phyloP scores from a whole-genome alignment of 129 eudicot species.

The Smallanthus sonchifolius region DNA sequence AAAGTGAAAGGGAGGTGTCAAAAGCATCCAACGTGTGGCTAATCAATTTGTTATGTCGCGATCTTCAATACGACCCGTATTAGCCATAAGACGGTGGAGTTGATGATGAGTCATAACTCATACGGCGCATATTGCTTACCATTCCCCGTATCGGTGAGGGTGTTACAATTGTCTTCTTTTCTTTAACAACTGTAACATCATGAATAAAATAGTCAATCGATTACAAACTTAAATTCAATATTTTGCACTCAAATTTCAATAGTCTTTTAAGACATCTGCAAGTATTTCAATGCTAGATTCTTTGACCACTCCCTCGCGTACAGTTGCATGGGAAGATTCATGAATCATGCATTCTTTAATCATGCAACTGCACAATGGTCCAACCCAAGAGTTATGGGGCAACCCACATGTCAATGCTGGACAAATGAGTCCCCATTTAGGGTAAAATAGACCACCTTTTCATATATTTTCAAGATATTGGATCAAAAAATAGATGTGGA shows the following conservation, averaged over 20 bases:
- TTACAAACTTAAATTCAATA: neutral
- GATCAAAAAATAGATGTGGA: slow-evolving; percentile 19
- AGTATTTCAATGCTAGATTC: slow-evolving; percentile 16
- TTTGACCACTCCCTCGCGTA: slow-evolving; percentile 17
- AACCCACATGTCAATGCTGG: slow-evolving; percentile 21
- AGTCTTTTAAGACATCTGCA: neutral
- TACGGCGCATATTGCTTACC: too few relatives aligned
- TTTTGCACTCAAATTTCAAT: neutral
- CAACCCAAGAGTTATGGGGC: slow-evolving; percentile 10
- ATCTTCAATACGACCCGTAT: too few relatives aligned
- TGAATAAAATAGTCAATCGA: neutral
- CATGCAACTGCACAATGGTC: slow-evolving; percentile 26
- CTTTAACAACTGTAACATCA: neutral
- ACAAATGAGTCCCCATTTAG: slow-evolving; percentile 14
- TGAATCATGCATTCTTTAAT: slow-evolving; percentile 6
- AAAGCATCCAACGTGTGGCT: too few relatives aligned
- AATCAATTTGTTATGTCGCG: too few relatives aligned
- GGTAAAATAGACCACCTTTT: slow-evolving; percentile 22
- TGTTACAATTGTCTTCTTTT: neutral
- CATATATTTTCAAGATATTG: slow-evolving; percentile 8
- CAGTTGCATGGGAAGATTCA: slow-evolving; percentile 40
- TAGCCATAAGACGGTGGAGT: too few relatives aligned
- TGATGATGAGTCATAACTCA: too few relatives aligned
- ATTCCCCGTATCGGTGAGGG: too few relatives aligned
- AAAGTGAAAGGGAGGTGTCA: too few relatives aligned